Conservation (phyloP, 441 rosid genomes). For the Brassica hybrid region DNA sequence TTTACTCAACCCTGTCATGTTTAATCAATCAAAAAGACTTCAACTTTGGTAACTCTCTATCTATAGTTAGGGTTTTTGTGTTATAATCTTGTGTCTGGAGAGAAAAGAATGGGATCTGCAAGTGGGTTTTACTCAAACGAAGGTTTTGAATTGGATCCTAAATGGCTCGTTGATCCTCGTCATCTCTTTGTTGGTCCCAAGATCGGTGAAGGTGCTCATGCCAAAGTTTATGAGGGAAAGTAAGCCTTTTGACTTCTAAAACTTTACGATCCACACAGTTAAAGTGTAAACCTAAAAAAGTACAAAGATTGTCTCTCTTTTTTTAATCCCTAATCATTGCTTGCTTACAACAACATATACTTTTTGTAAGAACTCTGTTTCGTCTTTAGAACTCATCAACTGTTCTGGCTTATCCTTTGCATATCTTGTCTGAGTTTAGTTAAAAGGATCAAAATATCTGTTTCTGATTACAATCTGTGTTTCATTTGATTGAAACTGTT, state of each 20-base stretch:
- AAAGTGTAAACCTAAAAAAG: neutral
- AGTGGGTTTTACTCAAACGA: slow-evolving; percentile 62
- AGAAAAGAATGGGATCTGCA: slow-evolving; percentile 74
- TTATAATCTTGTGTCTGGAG: neutral
- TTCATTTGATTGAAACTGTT: slow-evolving; percentile 3
- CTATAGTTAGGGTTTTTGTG: slow-evolving; percentile 41
- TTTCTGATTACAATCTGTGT: neutral
- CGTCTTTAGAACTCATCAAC: neutral
- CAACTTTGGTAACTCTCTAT: slow-evolving; percentile 37
- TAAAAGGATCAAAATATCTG: neutral
- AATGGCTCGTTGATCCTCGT: slow-evolving; percentile 89
- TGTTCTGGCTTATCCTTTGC: neutral
- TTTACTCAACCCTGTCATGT: slow-evolving; percentile 30
- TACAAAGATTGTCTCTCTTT: neutral
- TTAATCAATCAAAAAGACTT: slow-evolving; percentile 22
- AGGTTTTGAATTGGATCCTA: slow-evolving; percentile 73
- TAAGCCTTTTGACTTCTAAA: slow-evolving; percentile 54
- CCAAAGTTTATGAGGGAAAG: slow-evolving; percentile 98
- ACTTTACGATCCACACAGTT: slow-evolving; percentile 8
- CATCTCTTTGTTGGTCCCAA: slow-evolving; percentile 93
- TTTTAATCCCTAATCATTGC: slow-evolving; percentile 22
- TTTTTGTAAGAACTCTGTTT: neutral
- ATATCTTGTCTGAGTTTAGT: neutral
- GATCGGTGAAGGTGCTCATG: slow-evolving; percentile 99
- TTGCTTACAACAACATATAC: neutral